These are phyloP conservation scores for Goniomonas avonlea DNA, from an alignment of 78 protist genomes.

Conservation along the genomic window DNA sequence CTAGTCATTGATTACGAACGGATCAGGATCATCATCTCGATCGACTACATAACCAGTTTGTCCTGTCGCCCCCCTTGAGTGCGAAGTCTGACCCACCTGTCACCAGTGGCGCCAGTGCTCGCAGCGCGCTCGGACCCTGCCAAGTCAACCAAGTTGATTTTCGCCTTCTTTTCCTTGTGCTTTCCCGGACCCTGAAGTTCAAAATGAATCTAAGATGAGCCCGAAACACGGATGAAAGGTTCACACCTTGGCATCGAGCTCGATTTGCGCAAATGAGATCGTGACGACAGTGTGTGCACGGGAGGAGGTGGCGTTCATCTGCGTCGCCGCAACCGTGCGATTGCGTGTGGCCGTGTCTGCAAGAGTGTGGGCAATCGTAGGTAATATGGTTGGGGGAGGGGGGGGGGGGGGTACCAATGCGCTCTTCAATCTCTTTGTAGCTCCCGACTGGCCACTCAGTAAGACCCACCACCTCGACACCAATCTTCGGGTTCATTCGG, in stretches of 20 bases:
- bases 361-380: not conserved
- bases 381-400: not conserved
- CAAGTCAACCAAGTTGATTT: slow-evolving; percentile 33
- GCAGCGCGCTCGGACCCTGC: slow-evolving; percentile 80
- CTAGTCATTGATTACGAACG: no score
- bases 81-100: no score
- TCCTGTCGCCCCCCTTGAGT: slow-evolving; percentile 42
- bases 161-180: slow-evolving; percentile 10
- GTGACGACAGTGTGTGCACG: slow-evolving; percentile 64
- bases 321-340: slow-evolving; percentile 19
- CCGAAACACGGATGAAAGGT: no score
- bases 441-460: slow-evolving; percentile 24
- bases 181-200: slow-evolving; percentile 27
- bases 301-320: slow-evolving; percentile 59
- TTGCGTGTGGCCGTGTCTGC: not conserved
- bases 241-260: slow-evolving; percentile 5
- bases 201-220: no score
- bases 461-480: slow-evolving; percentile 74
- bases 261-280: slow-evolving; percentile 3
- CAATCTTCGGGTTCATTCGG: slow-evolving; percentile 69
- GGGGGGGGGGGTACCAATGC: not conserved
- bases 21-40: no score
- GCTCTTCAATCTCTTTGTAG: slow-evolving; percentile 24
- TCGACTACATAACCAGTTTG: no score
- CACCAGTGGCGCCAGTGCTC: slow-evolving; percentile 61